Evolutionary conservation across 2,329 filamentous ascomycete species (phyloP).

Genomic region (Pleochaeta shiraiana): DNA sequence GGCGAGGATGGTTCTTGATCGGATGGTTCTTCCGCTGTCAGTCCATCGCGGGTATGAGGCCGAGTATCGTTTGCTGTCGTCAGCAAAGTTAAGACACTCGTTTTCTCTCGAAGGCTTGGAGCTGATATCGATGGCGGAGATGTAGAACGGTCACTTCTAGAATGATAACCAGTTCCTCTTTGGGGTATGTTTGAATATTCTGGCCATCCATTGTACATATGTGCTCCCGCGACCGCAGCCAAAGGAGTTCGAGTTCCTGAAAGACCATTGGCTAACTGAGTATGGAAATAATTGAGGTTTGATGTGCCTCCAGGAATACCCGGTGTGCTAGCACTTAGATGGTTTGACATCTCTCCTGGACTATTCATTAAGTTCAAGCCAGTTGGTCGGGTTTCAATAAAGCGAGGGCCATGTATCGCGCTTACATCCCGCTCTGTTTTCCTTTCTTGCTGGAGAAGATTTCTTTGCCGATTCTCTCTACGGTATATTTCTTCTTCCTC

Average conservation of each 20-base stretch:
- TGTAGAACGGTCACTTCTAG: slow-evolving; percentile 15
- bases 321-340: slow-evolving; percentile 35
- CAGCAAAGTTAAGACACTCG: slow-evolving; percentile 39
- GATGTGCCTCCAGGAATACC: slow-evolving; percentile 50
- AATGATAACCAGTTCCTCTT: slow-evolving; percentile 12
- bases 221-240: slow-evolving; percentile 55
- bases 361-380: slow-evolving; percentile 14
- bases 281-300: slow-evolving; percentile 66
- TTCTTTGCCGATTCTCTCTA: slow-evolving; percentile 10
- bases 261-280: slow-evolving; percentile 46
- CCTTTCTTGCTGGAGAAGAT: slow-evolving; percentile 18
- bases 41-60: slow-evolving; percentile 33
- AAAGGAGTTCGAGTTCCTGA: slow-evolving; percentile 61
- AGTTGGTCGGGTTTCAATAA: no score
- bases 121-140: slow-evolving; percentile 19
- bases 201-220: slow-evolving; percentile 19
- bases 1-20: slow-evolving; percentile 16
- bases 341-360: slow-evolving; percentile 28
- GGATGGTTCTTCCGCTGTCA: slow-evolving; percentile 15
- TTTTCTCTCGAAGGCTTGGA: slow-evolving; percentile 29
- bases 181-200: slow-evolving; percentile 11
- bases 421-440: slow-evolving; percentile 19
- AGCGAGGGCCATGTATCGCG: slow-evolving; percentile 14
- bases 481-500: slow-evolving; percentile 17
- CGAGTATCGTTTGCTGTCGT: slow-evolving; percentile 30